Percentiles rank a stretch among this genome's conserved stretches.
Evolutionary conservation across 495 filamentous ascomycete species (phyloP).

Genomic region (Saxophila tyrrhenica): DNA sequence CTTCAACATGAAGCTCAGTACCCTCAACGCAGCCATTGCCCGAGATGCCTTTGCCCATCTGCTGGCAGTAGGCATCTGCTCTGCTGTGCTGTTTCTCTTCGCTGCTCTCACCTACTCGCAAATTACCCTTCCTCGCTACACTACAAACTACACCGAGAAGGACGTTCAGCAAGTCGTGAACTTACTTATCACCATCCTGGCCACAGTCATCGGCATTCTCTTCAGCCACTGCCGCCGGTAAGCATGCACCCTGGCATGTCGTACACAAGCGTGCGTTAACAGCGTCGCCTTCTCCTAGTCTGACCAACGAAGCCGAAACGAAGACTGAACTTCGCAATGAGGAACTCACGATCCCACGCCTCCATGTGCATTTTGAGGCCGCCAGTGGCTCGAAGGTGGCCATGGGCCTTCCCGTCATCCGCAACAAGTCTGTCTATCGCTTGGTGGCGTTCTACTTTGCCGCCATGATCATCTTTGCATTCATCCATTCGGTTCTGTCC

Average conservation of each 20-base stretch:
- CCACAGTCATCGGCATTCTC: too few species aligned
- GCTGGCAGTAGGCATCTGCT: too few species aligned
- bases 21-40: too few species aligned
- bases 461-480: not conserved
- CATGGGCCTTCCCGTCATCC: not conserved
- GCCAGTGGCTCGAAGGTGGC: not conserved
- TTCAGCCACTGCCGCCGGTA: not conserved
- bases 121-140: too few species aligned
- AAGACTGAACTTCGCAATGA: not conserved
- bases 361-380: not conserved
- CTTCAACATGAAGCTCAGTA: too few species aligned
- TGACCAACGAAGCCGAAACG: not conserved
- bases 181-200: too few species aligned
- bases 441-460: not conserved
- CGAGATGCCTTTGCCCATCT: too few species aligned
- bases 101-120: too few species aligned
- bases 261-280: not conserved
- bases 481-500: not conserved
- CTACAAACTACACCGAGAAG: too few species aligned
- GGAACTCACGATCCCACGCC: not conserved
- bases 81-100: too few species aligned
- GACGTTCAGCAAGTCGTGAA: too few species aligned
- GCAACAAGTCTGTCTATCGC: not conserved
- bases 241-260: not conserved
- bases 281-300: not conserved